These are phyloP conservation scores for Erodium trifolium DNA, from an alignment of 441 rosid genomes.

Conservation along the genomic window DNA sequence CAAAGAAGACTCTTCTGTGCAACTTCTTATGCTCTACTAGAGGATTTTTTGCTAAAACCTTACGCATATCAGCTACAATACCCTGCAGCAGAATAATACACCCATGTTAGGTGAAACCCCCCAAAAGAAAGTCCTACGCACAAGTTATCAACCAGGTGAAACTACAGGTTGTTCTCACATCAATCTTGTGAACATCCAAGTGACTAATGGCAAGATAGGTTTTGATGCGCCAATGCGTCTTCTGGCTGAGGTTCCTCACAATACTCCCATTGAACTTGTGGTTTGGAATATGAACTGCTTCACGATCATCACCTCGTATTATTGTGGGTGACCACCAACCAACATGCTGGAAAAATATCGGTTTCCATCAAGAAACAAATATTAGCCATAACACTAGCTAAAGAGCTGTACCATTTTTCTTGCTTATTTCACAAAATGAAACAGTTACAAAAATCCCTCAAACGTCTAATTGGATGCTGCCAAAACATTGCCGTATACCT, in stretches of 20 bases:
- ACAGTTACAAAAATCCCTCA: slow-evolving; percentile 6
- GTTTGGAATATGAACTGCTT: slow-evolving; percentile 73
- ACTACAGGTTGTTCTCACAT: slow-evolving; percentile 31
- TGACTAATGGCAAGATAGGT: slow-evolving; percentile 59
- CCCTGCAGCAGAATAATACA: slow-evolving; percentile 26
- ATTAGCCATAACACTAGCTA: background rate
- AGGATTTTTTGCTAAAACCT: slow-evolving; percentile 64
- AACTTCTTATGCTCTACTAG: slow-evolving; percentile 62
- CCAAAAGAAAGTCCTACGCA: background rate
- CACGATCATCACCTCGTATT: slow-evolving; percentile 73
- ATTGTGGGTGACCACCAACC: slow-evolving; percentile 84
- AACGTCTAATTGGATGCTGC: slow-evolving; percentile 1
- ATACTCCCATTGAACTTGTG: slow-evolving; percentile 58
- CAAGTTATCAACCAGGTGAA: slow-evolving; percentile 16
- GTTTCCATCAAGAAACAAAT: background rate
- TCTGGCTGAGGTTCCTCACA: slow-evolving; percentile 72
- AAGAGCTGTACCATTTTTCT: slow-evolving; percentile 1
- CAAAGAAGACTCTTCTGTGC: slow-evolving; percentile 67
- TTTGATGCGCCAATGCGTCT: slow-evolving; percentile 75
- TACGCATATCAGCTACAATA: slow-evolving; percentile 70
- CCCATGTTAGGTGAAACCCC: background rate
- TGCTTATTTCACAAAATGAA: slow-evolving; percentile 4
- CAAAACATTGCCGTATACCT: background rate
- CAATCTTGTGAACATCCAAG: slow-evolving; percentile 57
- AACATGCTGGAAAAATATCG: slow-evolving; percentile 39